phyloP scores from a whole-genome alignment of 1,139 yeast genomes.

The Sugiyamaella paludigena region DNA sequence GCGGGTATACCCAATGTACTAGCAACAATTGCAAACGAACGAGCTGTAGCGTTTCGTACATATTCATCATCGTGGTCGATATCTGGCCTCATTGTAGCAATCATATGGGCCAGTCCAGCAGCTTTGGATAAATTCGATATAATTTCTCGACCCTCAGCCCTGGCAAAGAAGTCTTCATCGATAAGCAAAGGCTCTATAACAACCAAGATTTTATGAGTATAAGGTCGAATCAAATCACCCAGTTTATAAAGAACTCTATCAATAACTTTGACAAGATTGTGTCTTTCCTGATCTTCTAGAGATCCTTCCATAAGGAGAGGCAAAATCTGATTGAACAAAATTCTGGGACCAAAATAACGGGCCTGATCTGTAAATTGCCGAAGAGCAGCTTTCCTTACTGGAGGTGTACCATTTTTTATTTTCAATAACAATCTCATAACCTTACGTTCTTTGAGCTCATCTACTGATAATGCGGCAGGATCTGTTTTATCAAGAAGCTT shows the following conservation, averaged over 20 bases:
- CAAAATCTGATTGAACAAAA: slow-evolving; percentile 63
- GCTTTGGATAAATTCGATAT: slow-evolving; percentile 73
- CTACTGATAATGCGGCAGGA: slow-evolving; percentile 42
- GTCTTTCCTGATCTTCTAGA: slow-evolving; percentile 81
- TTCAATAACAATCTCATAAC: slow-evolving; percentile 64
- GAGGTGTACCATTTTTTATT: slow-evolving; percentile 75
- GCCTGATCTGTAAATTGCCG: slow-evolving; percentile 67
- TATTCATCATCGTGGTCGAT: slow-evolving; percentile 81
- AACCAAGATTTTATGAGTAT: slow-evolving; percentile 64
- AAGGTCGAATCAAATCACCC: slow-evolving; percentile 67
- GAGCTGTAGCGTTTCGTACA: slow-evolving; percentile 71
- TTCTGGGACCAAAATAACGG: slow-evolving; percentile 62
- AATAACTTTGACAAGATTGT: slow-evolving; percentile 70
- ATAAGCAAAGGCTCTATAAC: slow-evolving; percentile 78
- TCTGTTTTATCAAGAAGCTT: slow-evolving; percentile 48
- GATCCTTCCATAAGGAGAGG: slow-evolving; percentile 73
- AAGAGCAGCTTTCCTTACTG: slow-evolving; percentile 66
- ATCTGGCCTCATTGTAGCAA: slow-evolving; percentile 75
- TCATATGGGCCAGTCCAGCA: slow-evolving; percentile 78
- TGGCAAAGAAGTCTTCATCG: slow-evolving; percentile 71
- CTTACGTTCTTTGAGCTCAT: slow-evolving; percentile 58
- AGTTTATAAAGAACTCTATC: slow-evolving; percentile 66
- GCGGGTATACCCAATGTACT: slow-evolving; percentile 71
- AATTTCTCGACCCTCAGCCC: slow-evolving; percentile 79
- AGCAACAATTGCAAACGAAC: slow-evolving; percentile 84